These are phyloP conservation scores for Tylopilus vinaceipallidus DNA, from an alignment of 768 basidiomycete genomes.

Conservation along the genomic window DNA sequence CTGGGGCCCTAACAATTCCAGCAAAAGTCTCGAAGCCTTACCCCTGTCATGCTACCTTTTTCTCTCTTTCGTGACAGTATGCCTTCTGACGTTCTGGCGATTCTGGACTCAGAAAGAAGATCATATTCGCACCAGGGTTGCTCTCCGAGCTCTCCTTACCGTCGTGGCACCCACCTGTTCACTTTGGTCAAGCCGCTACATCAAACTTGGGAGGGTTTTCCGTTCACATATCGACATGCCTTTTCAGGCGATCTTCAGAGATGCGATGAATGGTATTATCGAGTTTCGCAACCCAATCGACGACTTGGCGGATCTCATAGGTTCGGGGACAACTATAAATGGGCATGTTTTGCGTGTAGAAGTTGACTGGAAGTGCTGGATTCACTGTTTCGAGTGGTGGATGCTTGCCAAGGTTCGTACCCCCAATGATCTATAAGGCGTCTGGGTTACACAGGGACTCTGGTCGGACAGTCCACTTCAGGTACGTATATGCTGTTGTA, in stretches of 20 bases:
- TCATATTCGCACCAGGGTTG: conserved; percentile 13
- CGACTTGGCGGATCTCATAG: conserved; percentile 40
- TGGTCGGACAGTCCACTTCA: conserved; percentile 9
- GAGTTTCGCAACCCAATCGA: conserved; percentile 42
- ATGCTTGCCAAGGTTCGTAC: conserved; percentile 23
- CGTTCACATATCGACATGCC: conserved; percentile 32
- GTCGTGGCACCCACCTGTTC: conserved; percentile 44
- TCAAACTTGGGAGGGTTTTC: conserved; percentile 25
- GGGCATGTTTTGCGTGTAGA: conserved; percentile 38
- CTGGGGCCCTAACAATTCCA: too few species aligned
- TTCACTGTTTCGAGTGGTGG: conserved; percentile 37
- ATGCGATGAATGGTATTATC: conserved; percentile 37
- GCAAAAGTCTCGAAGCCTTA: too few species aligned
- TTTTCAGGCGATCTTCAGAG: conserved; percentile 36
- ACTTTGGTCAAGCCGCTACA: conserved; percentile 44
- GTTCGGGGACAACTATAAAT: conserved; percentile 31
- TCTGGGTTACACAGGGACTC: not conserved
- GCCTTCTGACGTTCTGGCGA: conserved; percentile 8
- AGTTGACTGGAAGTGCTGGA: conserved; percentile 34
- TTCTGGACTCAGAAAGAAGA: conserved; percentile 6
- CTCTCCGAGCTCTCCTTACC: conserved; percentile 38
- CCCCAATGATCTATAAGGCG: not conserved
- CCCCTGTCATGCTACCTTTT: conserved; percentile 7
- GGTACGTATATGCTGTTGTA: conserved; percentile 22
- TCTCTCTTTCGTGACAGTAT: conserved; percentile 6